Evolutionary conservation across 495 filamentous ascomycete species (phyloP), one percentile per base, ranked within the genome.

Genomic region (Cudoniella acicularis): DNA sequence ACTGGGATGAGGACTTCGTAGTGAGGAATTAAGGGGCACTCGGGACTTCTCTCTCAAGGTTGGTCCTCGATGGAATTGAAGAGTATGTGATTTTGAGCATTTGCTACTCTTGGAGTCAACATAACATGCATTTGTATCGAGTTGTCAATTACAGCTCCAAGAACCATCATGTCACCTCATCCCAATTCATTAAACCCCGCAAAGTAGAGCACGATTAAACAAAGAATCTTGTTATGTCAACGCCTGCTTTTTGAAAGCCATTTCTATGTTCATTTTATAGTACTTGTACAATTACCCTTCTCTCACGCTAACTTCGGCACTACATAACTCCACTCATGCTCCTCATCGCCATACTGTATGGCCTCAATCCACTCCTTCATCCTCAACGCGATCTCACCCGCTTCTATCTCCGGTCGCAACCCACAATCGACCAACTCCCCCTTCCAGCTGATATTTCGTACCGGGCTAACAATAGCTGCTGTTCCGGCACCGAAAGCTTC

Each of bases 301-400:
- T n/a, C 9, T 50, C 22, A 50, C 21, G n/a, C 36, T 43, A 49
- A 55, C 45, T 63, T 0, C 21, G 62, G 66, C 3, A 68, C 57
- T 41, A 68, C 63, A 60, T 81, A 75, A 64, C 90, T 92, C 92
- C 92, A 96, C 55, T 83, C 78, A 70, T 95, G 89, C 68, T 87
- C 78, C 72, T 95, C 91, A 64, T 96, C 91, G 46, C 94, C 94
- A 69, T 98, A 97, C 75, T 96, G 92, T 58, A 92, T 89, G 45
- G 77, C 86, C 75, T 96, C 92, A 61, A 98, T 96, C 94, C 94
- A 98, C 64, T 82, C 81, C 85, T 96, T 96, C 87, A 98, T 90
- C 71, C 80, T 79, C 64, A 81, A 75, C 45, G 94, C 84, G 59
- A 97, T 80, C 67, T 91, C 87, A 45, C 94, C 95, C 8, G 87